Evolutionary conservation across 139 green algal genomes (phyloP).

Genomic region (Limnomonas spitsbergensis): DNA sequence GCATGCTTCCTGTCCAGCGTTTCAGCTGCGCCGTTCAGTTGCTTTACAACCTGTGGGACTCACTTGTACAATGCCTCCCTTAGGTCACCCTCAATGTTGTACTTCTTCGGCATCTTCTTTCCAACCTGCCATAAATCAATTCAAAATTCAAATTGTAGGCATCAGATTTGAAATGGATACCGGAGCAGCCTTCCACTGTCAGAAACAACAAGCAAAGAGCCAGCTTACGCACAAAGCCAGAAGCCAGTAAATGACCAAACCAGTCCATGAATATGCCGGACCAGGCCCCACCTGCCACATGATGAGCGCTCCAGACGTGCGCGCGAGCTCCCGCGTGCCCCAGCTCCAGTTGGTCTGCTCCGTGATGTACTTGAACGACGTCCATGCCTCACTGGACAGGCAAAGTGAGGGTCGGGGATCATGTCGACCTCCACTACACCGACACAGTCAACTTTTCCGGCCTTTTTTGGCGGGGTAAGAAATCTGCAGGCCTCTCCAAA

Average conservation of each 20-base stretch:
- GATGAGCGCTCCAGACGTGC: slow-evolving; percentile 65
- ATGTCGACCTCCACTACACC: no score
- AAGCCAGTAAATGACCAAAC: no score
- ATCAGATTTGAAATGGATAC: no score
- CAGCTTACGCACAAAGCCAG: no score
- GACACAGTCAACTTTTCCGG: no score
- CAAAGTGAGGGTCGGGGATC: not conserved
- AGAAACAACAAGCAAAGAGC: no score
- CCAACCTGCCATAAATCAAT: slow-evolving; percentile 42
- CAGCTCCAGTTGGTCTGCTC: slow-evolving; percentile 71
- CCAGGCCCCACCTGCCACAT: slow-evolving; percentile 67
- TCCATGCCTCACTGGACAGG: slow-evolving; percentile 57
- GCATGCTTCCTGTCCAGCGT: not conserved
- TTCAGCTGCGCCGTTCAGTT: not conserved
- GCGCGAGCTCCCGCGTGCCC: slow-evolving; percentile 55
- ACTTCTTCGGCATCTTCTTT: slow-evolving; percentile 83
- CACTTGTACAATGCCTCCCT: slow-evolving; percentile 68
- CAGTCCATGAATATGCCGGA: not conserved
- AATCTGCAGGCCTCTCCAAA: not conserved
- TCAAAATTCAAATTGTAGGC: not conserved
- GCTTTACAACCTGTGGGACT: not conserved
- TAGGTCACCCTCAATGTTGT: slow-evolving; percentile 83
- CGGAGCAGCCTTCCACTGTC: no score
- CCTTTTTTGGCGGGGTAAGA: no score
- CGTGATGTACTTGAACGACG: slow-evolving; percentile 88